Percentiles rank a stretch among this genome's conserved stretches.
Evolutionary conservation across 164 flowering plant species (phyloP).

Genomic region (Litsea cubeba): DNA sequence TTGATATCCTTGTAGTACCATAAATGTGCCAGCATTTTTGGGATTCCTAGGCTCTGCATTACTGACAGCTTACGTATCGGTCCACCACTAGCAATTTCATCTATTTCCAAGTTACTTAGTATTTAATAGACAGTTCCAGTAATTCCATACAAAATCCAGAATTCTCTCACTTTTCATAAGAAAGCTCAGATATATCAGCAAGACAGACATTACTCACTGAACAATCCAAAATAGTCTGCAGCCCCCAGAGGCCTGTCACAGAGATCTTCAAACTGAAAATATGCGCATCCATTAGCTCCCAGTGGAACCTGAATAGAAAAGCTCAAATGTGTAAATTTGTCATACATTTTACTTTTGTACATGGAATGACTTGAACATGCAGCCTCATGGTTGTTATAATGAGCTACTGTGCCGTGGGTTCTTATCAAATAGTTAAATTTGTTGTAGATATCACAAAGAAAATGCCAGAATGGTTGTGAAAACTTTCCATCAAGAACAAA

Average conservation of each 20-base stretch:
- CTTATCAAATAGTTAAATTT: too few relatives aligned
- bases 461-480: background rate
- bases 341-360: background rate
- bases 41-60: background rate
- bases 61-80: background rate
- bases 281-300: slow-evolving; percentile 93
- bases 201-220: slow-evolving; percentile 51
- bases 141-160: background rate
- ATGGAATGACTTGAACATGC: background rate
- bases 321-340: background rate
- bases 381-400: background rate
- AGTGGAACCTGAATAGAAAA: slow-evolving; percentile 53
- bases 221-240: slow-evolving; percentile 94
- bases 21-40: background rate
- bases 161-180: background rate
- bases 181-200: background rate
- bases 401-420: background rate
- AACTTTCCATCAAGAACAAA: slow-evolving; percentile 14
- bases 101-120: background rate
- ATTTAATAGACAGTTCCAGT: background rate
- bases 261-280: slow-evolving; percentile 83
- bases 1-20: too few relatives aligned
- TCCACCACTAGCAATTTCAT: background rate
- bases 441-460: too few relatives aligned
- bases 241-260: slow-evolving; percentile 98